phyloP scores from a whole-genome alignment of 768 basidiomycete genomes.

The Tulasnella sp. region DNA sequence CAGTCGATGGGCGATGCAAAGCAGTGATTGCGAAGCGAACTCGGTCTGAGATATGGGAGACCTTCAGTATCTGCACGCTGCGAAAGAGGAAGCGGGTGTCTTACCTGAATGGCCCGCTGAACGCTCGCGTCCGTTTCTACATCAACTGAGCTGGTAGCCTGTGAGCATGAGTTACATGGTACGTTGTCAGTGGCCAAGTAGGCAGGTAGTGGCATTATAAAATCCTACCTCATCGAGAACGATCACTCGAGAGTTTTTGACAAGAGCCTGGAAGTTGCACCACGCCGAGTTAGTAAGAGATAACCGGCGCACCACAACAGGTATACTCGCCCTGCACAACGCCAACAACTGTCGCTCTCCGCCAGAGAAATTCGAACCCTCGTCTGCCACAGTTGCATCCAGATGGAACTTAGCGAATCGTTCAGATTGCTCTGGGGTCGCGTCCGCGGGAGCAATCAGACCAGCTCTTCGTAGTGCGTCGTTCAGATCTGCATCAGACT shows the following conservation, averaged over 20 bases:
- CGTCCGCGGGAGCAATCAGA: no score
- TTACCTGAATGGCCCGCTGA: no score
- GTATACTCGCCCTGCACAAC: no score
- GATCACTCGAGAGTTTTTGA: slow-evolving; percentile 27
- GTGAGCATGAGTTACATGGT: no score
- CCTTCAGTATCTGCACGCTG: no score
- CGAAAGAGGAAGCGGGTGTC: no score
- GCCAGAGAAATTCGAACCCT: slow-evolving; percentile 74
- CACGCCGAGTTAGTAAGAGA: background rate
- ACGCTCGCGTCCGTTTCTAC: no score
- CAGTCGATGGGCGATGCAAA: slow-evolving; percentile 83
- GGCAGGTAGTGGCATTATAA: slow-evolving; percentile 79
- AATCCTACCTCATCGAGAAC: slow-evolving; percentile 88
- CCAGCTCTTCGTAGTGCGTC: slow-evolving; percentile 39
- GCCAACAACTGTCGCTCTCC: slow-evolving; percentile 33
- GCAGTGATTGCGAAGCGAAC: slow-evolving; percentile 78
- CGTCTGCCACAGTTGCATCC: slow-evolving; percentile 75
- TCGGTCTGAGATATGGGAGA: no score
- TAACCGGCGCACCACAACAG: no score
- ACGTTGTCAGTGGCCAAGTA: slow-evolving; percentile 55
- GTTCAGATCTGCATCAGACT: slow-evolving; percentile 74
- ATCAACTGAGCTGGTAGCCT: no score
- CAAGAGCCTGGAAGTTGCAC: background rate
- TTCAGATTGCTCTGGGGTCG: slow-evolving; percentile 25
- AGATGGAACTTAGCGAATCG: slow-evolving; percentile 50